These are phyloP conservation scores for Glycine soja DNA, from an alignment of 306 rosid genomes.

Conservation along the genomic window DNA sequence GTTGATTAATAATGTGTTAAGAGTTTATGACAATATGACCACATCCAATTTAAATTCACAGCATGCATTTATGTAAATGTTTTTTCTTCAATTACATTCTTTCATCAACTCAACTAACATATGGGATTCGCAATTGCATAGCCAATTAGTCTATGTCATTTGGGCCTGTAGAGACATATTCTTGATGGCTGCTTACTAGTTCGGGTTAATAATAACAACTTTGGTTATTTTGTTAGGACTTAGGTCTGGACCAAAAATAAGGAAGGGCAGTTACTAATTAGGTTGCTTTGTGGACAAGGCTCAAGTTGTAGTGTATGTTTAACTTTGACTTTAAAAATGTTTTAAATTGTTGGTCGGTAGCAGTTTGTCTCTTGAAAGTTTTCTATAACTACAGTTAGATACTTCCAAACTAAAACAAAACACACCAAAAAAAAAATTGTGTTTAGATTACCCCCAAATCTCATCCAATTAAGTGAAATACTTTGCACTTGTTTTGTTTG, in stretches of 20 bases:
- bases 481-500: no score
- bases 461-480: no score
- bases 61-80: neutral
- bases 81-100: neutral
- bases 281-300: no score
- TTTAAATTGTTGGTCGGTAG: no score
- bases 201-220: neutral
- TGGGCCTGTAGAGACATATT: neutral
- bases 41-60: neutral
- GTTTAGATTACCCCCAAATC: no score
- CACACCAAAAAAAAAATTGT: no score
- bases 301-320: no score
- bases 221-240: neutral
- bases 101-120: neutral
- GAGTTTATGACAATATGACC: neutral
- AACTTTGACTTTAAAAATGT: no score
- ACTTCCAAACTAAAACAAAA: neutral
- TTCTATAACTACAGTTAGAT: neutral
- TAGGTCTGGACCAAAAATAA: no score
- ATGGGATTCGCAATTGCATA: neutral
- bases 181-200: neutral
- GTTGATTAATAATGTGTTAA: neutral
- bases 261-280: no score
- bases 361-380: no score
- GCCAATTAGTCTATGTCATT: neutral